Percentiles rank a stretch among this genome's conserved stretches.
Evolutionary conservation across 768 basidiomycete genomes (phyloP).

Genomic region (Psilocybe subaeruginosa): DNA sequence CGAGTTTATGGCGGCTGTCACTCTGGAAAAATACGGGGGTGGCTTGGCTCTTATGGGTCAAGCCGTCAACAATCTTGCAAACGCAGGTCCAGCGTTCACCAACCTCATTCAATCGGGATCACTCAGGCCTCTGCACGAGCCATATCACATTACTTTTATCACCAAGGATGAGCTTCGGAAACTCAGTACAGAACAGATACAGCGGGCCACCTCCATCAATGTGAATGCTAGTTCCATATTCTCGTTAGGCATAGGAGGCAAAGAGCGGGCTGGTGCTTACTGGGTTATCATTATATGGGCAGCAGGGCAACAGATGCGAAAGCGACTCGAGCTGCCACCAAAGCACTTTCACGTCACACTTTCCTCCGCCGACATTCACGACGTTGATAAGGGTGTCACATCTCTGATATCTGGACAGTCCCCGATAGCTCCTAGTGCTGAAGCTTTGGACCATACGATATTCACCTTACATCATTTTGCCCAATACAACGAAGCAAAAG

Average conservation of each 20-base stretch:
- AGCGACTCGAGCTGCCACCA: conserved; percentile 47
- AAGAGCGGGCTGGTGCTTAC: conserved; percentile 29
- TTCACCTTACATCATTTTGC: conserved; percentile 46
- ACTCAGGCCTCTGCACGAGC: conserved; percentile 1
- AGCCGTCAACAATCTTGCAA: background rate
- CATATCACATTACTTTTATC: conserved; percentile 44
- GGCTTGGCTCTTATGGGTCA: background rate
- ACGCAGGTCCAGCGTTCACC: background rate
- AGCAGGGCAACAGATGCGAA: conserved; percentile 52
- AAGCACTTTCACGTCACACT: conserved; percentile 62
- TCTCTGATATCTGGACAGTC: conserved; percentile 37
- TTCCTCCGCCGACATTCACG: conserved; percentile 41
- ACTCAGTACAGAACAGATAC: conserved; percentile 23
- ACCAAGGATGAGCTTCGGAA: conserved; percentile 41
- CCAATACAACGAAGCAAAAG: conserved; percentile 35
- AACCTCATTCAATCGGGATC: background rate
- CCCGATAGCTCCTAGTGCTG: background rate
- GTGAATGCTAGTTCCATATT: conserved; percentile 34
- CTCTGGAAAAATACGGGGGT: background rate
- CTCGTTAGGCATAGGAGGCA: conserved; percentile 44
- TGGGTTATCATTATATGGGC: conserved; percentile 61
- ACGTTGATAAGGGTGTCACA: conserved; percentile 49
- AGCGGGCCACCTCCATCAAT: conserved; percentile 24
- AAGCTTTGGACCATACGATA: conserved; percentile 14
- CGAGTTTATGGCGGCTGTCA: background rate